Conservation (phyloP, 345 rosid genomes). For the Odontarrhena argentea region DNA sequence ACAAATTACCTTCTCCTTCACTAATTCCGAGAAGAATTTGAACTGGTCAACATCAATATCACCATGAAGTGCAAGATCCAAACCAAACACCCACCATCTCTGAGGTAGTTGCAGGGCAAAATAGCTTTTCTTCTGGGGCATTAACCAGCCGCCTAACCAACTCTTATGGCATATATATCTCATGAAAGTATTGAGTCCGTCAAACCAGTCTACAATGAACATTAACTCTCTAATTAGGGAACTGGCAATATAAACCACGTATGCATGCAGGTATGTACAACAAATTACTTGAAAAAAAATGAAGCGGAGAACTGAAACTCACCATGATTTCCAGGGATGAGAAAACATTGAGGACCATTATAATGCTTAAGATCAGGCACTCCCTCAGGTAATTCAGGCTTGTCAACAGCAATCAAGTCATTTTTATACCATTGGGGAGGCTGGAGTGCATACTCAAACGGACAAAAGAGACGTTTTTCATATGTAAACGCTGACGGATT, state of each 20-base stretch:
- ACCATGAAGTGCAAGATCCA: conserved; percentile 95
- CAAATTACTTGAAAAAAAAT: conserved; percentile 22
- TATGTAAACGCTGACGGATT: conserved; percentile 93
- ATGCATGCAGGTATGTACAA: conserved; percentile 9
- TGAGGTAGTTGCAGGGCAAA: conserved; percentile 94
- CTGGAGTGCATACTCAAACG: conserved; percentile 95
- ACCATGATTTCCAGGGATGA: conserved; percentile 99
- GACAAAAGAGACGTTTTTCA: conserved; percentile 84
- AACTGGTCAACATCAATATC: conserved; percentile 99
- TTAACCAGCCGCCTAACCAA: conserved; percentile 99
- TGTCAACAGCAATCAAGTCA: conserved; percentile 75
- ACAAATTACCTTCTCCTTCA: conserved; percentile 67
- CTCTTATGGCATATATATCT: conserved; percentile 96
- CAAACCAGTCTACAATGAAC: conserved; percentile 83
- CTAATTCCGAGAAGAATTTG: conserved; percentile 86
- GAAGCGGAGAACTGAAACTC: conserved; percentile 43
- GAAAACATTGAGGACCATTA: conserved; percentile 91
- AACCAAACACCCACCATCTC: conserved; percentile 98
- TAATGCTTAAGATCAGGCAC: conserved; percentile 73
- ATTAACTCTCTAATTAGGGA: conserved; percentile 12
- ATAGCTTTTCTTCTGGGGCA: conserved; percentile 99
- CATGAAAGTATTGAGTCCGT: conserved; percentile 97
- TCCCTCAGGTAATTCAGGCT: conserved; percentile 84
- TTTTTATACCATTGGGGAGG: conserved; percentile 84
- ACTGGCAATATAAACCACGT: conserved; percentile 23